A percentile compares a stretch with the other conserved stretches of the same genome.
Conservation (phyloP, 2,329 filamentous ascomycete genomes). For the Hypoxylon sp. region DNA sequence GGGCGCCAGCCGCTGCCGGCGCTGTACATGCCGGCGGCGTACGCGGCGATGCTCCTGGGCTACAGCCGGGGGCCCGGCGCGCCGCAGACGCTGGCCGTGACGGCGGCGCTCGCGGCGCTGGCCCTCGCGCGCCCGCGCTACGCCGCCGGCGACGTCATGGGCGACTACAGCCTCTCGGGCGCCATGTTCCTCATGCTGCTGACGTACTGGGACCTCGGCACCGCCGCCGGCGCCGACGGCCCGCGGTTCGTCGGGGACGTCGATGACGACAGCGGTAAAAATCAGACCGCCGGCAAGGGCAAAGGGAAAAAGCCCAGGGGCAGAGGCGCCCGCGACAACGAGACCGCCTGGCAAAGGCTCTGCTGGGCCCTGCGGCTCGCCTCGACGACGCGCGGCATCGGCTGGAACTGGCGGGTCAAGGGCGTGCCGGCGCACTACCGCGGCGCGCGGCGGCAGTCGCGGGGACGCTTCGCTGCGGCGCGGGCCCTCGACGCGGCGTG, state of each 20-base stretch:
- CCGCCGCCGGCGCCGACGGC: neutral
- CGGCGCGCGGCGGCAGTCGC: neutral
- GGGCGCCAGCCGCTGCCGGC: conserved; percentile 17
- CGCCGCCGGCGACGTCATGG: conserved; percentile 11
- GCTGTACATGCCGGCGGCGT: neutral
- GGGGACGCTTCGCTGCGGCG: conserved; percentile 6
- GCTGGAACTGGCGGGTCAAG: conserved; percentile 34
- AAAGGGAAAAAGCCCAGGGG: no score
- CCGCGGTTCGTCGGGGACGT: conserved; percentile 18
- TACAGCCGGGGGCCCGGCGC: conserved; percentile 10
- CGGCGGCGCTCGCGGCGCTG: neutral
- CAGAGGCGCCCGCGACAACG: conserved; percentile 5
- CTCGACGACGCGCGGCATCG: conserved; percentile 21
- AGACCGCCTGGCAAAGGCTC: conserved; percentile 18
- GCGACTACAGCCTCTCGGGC: conserved; percentile 15
- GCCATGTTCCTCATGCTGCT: conserved; percentile 2
- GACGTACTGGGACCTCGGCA: conserved; percentile 9
- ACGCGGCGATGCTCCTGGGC: conserved; percentile 3
- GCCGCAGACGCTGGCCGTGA: neutral
- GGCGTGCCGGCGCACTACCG: conserved; percentile 20
- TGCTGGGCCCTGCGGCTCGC: conserved; percentile 14
- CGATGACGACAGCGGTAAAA: no score
- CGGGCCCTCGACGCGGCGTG: conserved; percentile 1
- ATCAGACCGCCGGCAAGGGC: neutral
- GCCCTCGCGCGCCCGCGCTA: conserved; percentile 13